Base-by-base conservation (phyloP, 768 basidiomycete genomes). In the Symmetrospora coprosmae region DNA sequence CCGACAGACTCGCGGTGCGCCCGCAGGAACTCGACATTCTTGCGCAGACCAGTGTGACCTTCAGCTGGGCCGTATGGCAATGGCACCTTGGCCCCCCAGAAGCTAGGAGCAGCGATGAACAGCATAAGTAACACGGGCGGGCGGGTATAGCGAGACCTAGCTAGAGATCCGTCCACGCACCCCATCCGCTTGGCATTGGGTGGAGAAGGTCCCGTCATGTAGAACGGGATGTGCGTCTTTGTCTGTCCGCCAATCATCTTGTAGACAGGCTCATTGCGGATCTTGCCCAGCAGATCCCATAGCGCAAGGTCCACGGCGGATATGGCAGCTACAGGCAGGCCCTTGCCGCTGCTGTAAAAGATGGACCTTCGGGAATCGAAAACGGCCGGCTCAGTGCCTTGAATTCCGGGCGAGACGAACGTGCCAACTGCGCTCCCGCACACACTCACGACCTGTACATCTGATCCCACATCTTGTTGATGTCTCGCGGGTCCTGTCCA, bases 331-430 rank as follows among this genome's bases (percentile, higher is more conserved):
- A 74, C 63, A 11, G 72, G 66, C 43, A 74, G 64, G 62, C 73
- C 73, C 62, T 73, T 73, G 58, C 72, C n/a, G n/a, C n/a, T 67
- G 21, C 74, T 73, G 65, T 75, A 75, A 66, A 75, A 75, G 65
- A 72, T 74, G 59, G 69, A 71, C n/a, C n/a, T n/a, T n/a, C n/a
- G n/a, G n/a, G n/a, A n/a, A n/a, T n/a, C n/a, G n/a, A n/a, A n/a
- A n/a, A n/a, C n/a, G n/a, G n/a, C n/a, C n/a, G n/a, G n/a, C n/a
- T n/a, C n/a, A n/a, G n/a, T n/a, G n/a, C n/a, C n/a, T n/a, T n/a
- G n/a, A n/a, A n/a, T n/a, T n/a, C n/a, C n/a, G n/a, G n/a, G n/a
- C n/a, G n/a, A n/a, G n/a, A n/a, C n/a, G n/a, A n/a, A n/a, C n/a
- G n/a, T n/a, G n/a, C n/a, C n/a, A n/a, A n/a, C n/a, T n/a, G n/a